These are phyloP conservation scores for Aspergillus wentii DNA, from an alignment of 495 filamentous ascomycete species.

Conservation along the genomic window DNA sequence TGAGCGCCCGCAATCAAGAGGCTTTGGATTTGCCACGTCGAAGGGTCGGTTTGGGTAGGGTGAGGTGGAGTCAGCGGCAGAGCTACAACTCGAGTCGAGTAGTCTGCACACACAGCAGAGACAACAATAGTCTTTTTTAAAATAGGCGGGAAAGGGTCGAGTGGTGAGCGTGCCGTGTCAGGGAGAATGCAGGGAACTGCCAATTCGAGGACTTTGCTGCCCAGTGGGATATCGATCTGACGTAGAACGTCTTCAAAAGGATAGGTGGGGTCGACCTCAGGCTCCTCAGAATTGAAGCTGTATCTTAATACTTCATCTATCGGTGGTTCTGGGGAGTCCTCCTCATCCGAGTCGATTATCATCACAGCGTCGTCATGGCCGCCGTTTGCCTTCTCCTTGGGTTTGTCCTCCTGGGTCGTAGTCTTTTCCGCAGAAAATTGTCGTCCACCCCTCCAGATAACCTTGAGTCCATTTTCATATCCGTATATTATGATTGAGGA, in stretches of 20 bases:
- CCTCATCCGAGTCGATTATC: slow-evolving; percentile 78
- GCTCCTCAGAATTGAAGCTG: slow-evolving; percentile 54
- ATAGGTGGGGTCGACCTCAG: slow-evolving; percentile 51
- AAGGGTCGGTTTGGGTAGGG: slow-evolving; percentile 33
- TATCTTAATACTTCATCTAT: slow-evolving; percentile 31
- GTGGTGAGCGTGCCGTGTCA: slow-evolving; percentile 34
- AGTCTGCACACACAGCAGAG: slow-evolving; percentile 65
- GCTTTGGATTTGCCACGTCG: slow-evolving; percentile 56
- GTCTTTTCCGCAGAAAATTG: slow-evolving; percentile 47
- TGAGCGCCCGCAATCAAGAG: slow-evolving; percentile 52
- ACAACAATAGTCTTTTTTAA: slow-evolving; percentile 64
- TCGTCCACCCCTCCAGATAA: slow-evolving; percentile 78
- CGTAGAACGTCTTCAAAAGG: slow-evolving; percentile 55
- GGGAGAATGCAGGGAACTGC: slow-evolving; percentile 53
- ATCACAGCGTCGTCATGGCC: slow-evolving; percentile 58
- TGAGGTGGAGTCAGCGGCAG: slow-evolving; percentile 73
- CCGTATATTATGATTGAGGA: slow-evolving; percentile 80
- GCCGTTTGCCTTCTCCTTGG: slow-evolving; percentile 26
- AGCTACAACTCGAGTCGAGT: slow-evolving; percentile 61
- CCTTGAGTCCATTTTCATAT: slow-evolving; percentile 69
- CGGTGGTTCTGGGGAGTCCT: slow-evolving; percentile 41
- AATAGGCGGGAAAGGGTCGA: slow-evolving; percentile 55
- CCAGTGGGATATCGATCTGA: slow-evolving; percentile 63
- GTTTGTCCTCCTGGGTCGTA: slow-evolving; percentile 19
- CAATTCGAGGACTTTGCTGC: slow-evolving; percentile 55